phyloP scores from a whole-genome alignment of 495 filamentous ascomycete genomes.

The Aspergillus avenaceus region DNA sequence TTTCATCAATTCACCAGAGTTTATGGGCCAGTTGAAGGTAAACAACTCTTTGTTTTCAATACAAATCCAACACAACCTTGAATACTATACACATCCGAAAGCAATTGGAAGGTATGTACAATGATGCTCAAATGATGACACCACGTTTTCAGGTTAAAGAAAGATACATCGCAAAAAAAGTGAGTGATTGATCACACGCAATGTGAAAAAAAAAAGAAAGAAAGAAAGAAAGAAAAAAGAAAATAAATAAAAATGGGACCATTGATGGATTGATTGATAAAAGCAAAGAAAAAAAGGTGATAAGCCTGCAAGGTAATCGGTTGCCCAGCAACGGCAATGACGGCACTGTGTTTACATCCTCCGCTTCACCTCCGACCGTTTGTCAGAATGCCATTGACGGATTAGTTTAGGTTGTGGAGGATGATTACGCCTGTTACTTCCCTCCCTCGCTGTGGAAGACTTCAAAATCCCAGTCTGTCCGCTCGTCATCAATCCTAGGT shows the following conservation, averaged over 20 bases:
- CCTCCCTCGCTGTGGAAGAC: constrained; percentile 18
- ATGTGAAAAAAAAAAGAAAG: too few species aligned
- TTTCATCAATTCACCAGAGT: too few species aligned
- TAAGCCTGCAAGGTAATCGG: constrained; percentile 2
- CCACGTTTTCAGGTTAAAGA: not conserved
- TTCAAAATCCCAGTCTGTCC: constrained; percentile 33
- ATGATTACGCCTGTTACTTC: constrained; percentile 28
- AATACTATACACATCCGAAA: too few species aligned
- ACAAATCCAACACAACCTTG: too few species aligned
- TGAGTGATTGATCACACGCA: not conserved
- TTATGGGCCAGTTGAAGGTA: too few species aligned
- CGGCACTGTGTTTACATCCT: constrained; percentile 38
- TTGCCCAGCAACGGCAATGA: constrained; percentile 38
- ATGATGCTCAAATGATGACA: not conserved
- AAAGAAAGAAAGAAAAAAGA: too few species aligned
- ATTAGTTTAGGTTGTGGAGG: constrained; percentile 16
- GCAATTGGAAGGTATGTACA: too few species aligned
- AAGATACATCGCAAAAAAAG: not conserved
- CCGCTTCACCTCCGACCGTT: constrained; percentile 25
- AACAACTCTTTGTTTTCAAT: too few species aligned
- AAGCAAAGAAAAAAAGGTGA: too few species aligned
- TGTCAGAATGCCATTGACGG: constrained; percentile 23
- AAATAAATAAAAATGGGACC: too few species aligned
- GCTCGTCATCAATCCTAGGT: constrained; percentile 10
- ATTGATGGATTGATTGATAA: not conserved